These are phyloP conservation scores for Lipomyces kockii DNA, from an alignment of 805 yeast genomes.

Conservation along the genomic window DNA sequence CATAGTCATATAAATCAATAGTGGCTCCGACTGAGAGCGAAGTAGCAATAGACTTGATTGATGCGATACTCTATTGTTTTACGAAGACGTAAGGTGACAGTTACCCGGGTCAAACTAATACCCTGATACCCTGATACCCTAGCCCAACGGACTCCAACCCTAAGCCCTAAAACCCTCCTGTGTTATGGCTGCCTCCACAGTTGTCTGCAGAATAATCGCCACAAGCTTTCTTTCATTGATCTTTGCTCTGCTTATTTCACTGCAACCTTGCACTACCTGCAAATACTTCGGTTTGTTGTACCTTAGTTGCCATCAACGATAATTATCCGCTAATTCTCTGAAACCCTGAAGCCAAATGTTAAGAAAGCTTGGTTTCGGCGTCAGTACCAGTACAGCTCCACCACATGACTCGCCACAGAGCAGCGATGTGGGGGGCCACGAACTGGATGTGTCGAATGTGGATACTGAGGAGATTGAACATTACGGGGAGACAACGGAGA, in stretches of 20 bases:
- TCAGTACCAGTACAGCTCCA: not conserved
- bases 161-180: not conserved
- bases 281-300: not conserved
- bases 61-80: not conserved
- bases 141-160: not conserved
- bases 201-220: not conserved
- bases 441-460: not conserved
- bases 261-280: not conserved
- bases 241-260: not conserved
- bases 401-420: not conserved
- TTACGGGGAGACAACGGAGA: not conserved
- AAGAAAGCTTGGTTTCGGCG: not conserved
- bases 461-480: slow-evolving; percentile 9
- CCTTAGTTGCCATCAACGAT: not conserved
- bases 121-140: too few relatives aligned
- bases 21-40: not conserved
- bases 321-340: not conserved
- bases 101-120: too few relatives aligned
- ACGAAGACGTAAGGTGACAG: not conserved
- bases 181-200: not conserved
- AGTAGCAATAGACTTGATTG: not conserved
- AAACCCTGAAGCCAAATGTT: not conserved
- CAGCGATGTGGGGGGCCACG: not conserved
- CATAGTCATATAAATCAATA: not conserved
- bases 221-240: not conserved